These are phyloP conservation scores for Solanum hybrid DNA, from an alignment of 305 asterid species.

Conservation along the genomic window DNA sequence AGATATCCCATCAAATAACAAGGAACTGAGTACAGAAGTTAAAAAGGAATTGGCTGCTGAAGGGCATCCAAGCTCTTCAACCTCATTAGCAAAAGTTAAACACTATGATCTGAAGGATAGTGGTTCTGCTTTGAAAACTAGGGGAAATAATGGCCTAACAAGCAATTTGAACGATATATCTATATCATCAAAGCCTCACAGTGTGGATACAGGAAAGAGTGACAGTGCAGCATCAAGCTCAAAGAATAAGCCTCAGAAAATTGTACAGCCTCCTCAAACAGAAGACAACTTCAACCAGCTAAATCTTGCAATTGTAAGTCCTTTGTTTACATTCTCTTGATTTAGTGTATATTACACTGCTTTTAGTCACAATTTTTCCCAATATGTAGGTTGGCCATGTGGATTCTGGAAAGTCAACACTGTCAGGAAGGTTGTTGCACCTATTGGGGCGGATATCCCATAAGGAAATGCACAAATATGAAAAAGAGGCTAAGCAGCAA, in stretches of 20 bases:
- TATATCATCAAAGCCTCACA: constrained; percentile 41
- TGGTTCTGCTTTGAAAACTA: constrained; percentile 27
- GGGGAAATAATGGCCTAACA: constrained; percentile 25
- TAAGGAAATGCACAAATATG: constrained; percentile 77
- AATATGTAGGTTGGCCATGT: constrained; percentile 88
- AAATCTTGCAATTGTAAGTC: constrained; percentile 88
- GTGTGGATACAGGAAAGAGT: constrained; percentile 23
- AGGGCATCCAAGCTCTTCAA: constrained; percentile 29
- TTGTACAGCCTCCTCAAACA: constrained; percentile 53
- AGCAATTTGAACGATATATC: constrained; percentile 27
- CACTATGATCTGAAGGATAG: constrained; percentile 25
- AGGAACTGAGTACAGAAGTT: constrained; percentile 24
- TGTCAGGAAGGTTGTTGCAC: constrained; percentile 91
- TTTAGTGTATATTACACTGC: not conserved
- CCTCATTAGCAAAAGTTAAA: constrained; percentile 32
- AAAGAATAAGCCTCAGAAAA: constrained; percentile 56
- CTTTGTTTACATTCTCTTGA: not conserved
- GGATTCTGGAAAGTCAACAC: constrained; percentile 98
- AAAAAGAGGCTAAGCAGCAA: constrained; percentile 78
- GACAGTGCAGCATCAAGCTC: constrained; percentile 33
- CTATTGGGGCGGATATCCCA: constrained; percentile 77
- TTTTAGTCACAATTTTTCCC: not conserved
- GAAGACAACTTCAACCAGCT: constrained; percentile 62
- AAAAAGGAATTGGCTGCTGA: constrained; percentile 30
- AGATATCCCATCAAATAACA: constrained; percentile 24